These are phyloP conservation scores for Deuterostichococcus epilithicus DNA, from an alignment of 139 green algal species.

Conservation along the genomic window DNA sequence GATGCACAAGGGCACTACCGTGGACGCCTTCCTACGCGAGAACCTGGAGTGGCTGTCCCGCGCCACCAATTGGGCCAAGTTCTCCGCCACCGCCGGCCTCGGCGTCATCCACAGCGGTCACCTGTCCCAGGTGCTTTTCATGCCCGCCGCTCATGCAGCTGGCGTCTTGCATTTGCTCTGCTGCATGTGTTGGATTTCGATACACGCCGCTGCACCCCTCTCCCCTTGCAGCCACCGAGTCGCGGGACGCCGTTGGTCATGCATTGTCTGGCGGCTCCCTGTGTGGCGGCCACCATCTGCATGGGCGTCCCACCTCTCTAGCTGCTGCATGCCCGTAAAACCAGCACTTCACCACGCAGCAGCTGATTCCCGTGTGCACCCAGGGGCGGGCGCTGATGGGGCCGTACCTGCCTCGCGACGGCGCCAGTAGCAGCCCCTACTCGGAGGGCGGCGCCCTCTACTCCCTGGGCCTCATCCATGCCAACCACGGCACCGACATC, in stretches of 20 bases:
- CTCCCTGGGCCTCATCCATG: constrained; percentile 95
- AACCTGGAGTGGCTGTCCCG: constrained; percentile 95
- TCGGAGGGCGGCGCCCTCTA: constrained; percentile 94
- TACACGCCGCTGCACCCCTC: no score
- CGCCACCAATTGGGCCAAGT: constrained; percentile 99
- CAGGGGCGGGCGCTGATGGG: constrained; percentile 75
- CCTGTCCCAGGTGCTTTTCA: constrained; percentile 55
- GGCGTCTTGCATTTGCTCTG: not conserved
- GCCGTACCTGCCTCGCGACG: constrained; percentile 87
- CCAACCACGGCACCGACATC: constrained; percentile 79
- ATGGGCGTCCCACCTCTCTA: not conserved
- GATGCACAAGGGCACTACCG: constrained; percentile 91
- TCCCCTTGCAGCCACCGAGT: no score
- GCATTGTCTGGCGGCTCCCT: no score
- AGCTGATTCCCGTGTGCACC: constrained; percentile 1
- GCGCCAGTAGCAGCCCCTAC: constrained; percentile 44
- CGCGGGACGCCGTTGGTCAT: no score
- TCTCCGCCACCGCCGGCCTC: constrained; percentile 93
- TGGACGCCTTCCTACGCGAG: constrained; percentile 94
- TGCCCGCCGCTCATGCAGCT: not conserved
- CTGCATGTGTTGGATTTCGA: no score
- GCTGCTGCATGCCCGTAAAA: no score
- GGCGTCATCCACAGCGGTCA: constrained; percentile 96
- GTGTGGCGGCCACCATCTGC: not conserved
- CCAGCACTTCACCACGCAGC: no score